A percentile compares a stretch with the other conserved stretches of the same genome.
phyloP scores from a whole-genome alignment of 768 basidiomycete genomes.

The Mycena kentingensis region DNA sequence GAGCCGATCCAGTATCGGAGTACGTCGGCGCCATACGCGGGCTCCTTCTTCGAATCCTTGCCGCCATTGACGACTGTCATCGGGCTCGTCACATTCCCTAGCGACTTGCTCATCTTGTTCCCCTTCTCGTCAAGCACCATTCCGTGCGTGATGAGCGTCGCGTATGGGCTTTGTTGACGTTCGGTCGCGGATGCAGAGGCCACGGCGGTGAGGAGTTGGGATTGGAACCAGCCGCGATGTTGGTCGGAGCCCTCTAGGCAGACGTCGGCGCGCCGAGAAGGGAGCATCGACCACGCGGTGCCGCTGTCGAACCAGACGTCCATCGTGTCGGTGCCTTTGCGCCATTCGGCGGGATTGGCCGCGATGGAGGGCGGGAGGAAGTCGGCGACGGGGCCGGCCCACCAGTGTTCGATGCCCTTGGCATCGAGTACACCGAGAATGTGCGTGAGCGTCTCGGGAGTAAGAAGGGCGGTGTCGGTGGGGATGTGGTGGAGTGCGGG shows the following conservation, averaged over 20 bases:
- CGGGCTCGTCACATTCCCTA: slow-evolving; percentile 90
- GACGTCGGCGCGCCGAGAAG: slow-evolving; percentile 64
- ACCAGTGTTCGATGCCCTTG: slow-evolving; percentile 87
- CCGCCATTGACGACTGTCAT: slow-evolving; percentile 79
- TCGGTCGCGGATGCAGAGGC: slow-evolving; percentile 42
- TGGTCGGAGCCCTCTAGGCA: slow-evolving; percentile 97
- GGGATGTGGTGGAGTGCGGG: slow-evolving; percentile 75
- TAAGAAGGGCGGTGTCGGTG: slow-evolving; percentile 66
- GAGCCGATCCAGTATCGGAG: slow-evolving; percentile 91
- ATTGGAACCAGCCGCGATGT: slow-evolving; percentile 99
- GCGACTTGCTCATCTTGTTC: slow-evolving; percentile 96
- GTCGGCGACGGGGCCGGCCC: slow-evolving; percentile 80
- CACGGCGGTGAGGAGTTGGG: slow-evolving; percentile 82
- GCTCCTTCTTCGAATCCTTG: slow-evolving; percentile 69
- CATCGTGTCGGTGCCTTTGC: slow-evolving; percentile 92
- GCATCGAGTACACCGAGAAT: slow-evolving; percentile 73
- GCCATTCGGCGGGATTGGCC: slow-evolving; percentile 50
- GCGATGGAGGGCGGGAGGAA: slow-evolving; percentile 68
- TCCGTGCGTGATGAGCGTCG: slow-evolving; percentile 87
- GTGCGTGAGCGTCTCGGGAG: slow-evolving; percentile 63
- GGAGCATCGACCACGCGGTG: slow-evolving; percentile 85
- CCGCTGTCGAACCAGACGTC: slow-evolving; percentile 99
- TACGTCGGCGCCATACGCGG: slow-evolving; percentile 83
- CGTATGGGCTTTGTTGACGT: slow-evolving; percentile 58
- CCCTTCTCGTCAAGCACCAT: slow-evolving; percentile 92